Base-by-base conservation (phyloP, 345 rosid genomes). In the Moricandia moricandioides region DNA sequence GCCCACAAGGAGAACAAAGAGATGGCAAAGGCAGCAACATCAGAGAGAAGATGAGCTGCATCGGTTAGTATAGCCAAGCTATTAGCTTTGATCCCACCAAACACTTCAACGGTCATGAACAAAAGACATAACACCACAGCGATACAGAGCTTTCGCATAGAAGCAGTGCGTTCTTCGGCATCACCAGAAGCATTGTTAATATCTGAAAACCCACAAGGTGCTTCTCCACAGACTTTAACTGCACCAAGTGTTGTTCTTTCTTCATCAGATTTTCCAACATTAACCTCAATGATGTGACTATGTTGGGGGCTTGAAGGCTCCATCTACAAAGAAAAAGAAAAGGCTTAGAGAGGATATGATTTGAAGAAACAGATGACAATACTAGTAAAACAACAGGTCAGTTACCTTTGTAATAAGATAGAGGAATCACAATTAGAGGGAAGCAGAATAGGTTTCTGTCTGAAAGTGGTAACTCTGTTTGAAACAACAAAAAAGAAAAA, bases 21-120 rank as follows among this genome's bases (percentile, higher is more conserved):
- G 76, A 91, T 91, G 0, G 88, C 91, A 79, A 87, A 89, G 12
- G 95, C 86, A 14, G 97, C 95, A 71, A 91, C 92, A 75, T 88
- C 95, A 37, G 95, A 84, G 39, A 87, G 85, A 68, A 89, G 76
- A 83, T 87, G 92, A 0, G 92, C 95, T 1, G 95, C 97, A 67
- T 89, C 94, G 0, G 94, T 89, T 45, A 91, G 71, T 5, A 91
- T 86, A 3, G 94, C 84, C 61, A 89, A 84, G 76, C 91, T 86
- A 70, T 91, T 91, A 81, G 95, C 92, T 80, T 86, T 78, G 27
- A 87, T 83, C 14, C 95, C 97, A 75, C 95, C 95, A 54, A 69
- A 78, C 35, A 91, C 86, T 83, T 91, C 95, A 3, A 88, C 76
- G 29, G 78, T 75, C 92, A 89, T 89, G 86, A 89, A 89, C 47